Evolutionary conservation across 768 basidiomycete genomes (phyloP).

Genomic region (Phaffia australis): DNA sequence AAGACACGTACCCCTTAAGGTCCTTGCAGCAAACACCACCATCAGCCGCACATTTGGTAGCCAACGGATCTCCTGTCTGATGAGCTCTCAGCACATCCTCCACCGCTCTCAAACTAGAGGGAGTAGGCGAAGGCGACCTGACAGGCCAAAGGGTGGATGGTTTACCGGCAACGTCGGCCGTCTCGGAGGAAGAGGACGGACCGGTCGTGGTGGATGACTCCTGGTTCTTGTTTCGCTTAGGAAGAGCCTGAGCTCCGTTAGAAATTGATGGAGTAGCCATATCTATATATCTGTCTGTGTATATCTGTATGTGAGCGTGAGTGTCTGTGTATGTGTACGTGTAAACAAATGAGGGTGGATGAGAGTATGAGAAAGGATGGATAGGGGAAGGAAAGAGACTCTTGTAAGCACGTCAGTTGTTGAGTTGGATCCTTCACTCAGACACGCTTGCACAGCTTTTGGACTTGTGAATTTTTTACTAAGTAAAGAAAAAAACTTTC

Average conservation of each 20-base stretch:
- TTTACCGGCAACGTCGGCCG: neutral
- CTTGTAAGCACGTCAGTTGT: no score
- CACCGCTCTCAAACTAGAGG: slow-evolving; percentile 3
- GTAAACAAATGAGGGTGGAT: no score
- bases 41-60: slow-evolving; percentile 20
- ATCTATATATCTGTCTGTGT: no score
- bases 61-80: slow-evolving; percentile 12
- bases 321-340: no score
- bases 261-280: neutral
- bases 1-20: slow-evolving; percentile 60
- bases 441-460: no score
- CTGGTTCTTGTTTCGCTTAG: neutral
- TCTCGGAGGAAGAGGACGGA: neutral
- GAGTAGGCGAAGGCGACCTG: slow-evolving; percentile 5
- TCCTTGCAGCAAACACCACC: slow-evolving; percentile 76
- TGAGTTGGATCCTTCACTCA: no score
- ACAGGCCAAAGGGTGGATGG: slow-evolving; percentile 1
- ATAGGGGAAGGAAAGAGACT: no score
- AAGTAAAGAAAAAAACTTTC: no score
- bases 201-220: slow-evolving; percentile 4
- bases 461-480: no score
- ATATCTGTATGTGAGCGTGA: no score
- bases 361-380: no score
- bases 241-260: slow-evolving; percentile 9
- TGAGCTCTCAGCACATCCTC: slow-evolving; percentile 10